Evolutionary conservation across 768 basidiomycete species (phyloP), one percentile per base, ranked within the genome.

Genomic region (Trametes cingulata): DNA sequence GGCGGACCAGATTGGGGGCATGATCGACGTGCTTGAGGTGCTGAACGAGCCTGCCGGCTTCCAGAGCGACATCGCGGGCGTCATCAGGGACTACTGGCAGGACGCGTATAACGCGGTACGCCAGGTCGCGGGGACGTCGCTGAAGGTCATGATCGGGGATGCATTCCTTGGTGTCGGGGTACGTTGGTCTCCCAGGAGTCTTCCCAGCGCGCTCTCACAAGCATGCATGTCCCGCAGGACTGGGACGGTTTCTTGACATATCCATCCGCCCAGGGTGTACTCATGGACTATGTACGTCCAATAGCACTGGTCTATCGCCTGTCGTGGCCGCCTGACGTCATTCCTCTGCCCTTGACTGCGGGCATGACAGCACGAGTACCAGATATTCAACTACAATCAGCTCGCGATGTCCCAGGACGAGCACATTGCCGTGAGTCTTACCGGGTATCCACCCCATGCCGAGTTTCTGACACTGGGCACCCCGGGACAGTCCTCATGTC

Each of bases 31-130:
- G 3, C 76, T 90, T 33, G 87, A 90, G 70, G 71, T 90, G 52
- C 67, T 91, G 62, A 91, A 91, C 65, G 89, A 91, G 69, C 80
- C 84, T 6, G 85, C 82, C 1, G 86, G 83, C 0, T 89, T 82
- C 65, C 62, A 70, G 17, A 75, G 77, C 7, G 66, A 68, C 47
- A 66, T 74, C 6, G 85, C 79, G 73, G 73, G 78, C 13, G 76
- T 74, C 19, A 74, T 86, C 40, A 71, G 79, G 27, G 76, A 80
- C 52, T 91, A 80, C 69, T 90, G 82, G 78, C 64, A 76, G 42
- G 78, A 84, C 65, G 87, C 83, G 9, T 89, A 91, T 70, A 69
- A 74, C 14, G 78, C 77, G 2, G 84, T 90, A 12, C 76, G 86
- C 55, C 68, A 80, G 9, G 80, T 74, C 1, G 80, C 71, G 0